phyloP scores from a whole-genome alignment of 169 alveolate species.

The Eimeria praecox region DNA sequence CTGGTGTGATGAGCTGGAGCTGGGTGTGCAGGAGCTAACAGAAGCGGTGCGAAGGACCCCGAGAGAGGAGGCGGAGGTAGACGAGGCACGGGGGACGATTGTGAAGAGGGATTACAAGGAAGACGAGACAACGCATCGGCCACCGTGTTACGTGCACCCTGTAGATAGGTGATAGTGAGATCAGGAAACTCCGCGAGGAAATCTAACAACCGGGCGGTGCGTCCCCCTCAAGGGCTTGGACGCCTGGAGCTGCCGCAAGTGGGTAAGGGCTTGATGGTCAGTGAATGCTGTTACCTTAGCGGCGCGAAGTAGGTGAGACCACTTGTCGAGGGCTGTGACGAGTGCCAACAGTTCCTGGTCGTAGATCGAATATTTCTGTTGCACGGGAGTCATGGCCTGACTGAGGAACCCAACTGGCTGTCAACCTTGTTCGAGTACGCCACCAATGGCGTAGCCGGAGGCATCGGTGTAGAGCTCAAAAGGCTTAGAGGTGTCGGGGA shows the following conservation, averaged over 20 bases:
- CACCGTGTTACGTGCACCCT: not conserved
- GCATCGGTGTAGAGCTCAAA: conserved; percentile 16
- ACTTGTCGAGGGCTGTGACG: not conserved
- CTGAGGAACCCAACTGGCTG: conserved; percentile 5
- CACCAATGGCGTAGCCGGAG: not conserved
- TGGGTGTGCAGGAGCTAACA: too few relatives aligned
- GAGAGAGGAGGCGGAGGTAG: too few relatives aligned
- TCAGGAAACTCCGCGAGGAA: not conserved
- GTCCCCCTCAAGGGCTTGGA: not conserved
- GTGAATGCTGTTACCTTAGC: not conserved
- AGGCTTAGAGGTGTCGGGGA: conserved; percentile 30
- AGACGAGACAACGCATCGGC: too few relatives aligned
- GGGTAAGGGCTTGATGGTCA: not conserved
- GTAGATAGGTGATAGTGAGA: not conserved
- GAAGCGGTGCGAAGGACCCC: too few relatives aligned
- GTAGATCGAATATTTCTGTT: conserved; percentile 4
- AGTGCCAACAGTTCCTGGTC: not conserved
- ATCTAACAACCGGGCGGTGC: not conserved
- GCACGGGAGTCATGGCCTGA: not conserved
- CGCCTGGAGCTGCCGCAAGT: not conserved
- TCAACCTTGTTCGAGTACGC: not conserved
- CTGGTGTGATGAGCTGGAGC: too few relatives aligned
- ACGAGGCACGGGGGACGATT: too few relatives aligned
- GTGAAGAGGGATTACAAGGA: too few relatives aligned
- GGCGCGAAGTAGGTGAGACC: not conserved